These are phyloP conservation scores for Purpureocillium lavendulum DNA, from an alignment of 2,329 filamentous ascomycete species.

Conservation along the genomic window DNA sequence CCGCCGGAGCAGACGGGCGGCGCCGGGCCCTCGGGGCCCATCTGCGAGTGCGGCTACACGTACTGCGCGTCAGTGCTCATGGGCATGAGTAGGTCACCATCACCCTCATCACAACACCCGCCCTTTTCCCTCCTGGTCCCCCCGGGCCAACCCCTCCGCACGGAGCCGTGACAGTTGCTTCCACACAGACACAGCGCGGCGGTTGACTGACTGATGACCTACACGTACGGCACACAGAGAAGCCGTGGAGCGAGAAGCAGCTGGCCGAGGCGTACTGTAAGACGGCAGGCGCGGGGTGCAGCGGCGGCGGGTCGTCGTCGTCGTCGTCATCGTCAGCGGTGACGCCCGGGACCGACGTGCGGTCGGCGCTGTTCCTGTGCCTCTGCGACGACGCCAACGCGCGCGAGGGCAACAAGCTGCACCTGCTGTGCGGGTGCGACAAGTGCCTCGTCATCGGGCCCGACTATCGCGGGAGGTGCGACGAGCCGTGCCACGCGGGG, in stretches of 20 bases:
- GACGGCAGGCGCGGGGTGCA: conserved; percentile 25
- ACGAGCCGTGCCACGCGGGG: conserved; percentile 23
- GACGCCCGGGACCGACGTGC: conserved; percentile 20
- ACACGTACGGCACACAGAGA: no score
- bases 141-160: no score
- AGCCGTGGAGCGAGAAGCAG: conserved; percentile 23
- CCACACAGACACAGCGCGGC: background rate
- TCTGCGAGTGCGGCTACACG: conserved; percentile 32
- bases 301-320: no score
- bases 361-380: conserved; percentile 28
- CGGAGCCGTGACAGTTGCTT: no score
- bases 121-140: no score
- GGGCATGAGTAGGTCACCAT: conserved; percentile 21
- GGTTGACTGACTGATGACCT: background rate
- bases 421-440: conserved; percentile 31
- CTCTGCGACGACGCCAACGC: conserved; percentile 24
- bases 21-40: conserved; percentile 17
- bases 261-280: conserved; percentile 26
- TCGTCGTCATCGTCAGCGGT: no score
- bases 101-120: background rate
- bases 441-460: conserved; percentile 29
- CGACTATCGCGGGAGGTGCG: conserved; percentile 30
- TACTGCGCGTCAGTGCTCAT: conserved; percentile 30
- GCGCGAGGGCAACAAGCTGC: conserved; percentile 22
- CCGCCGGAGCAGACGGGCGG: conserved; percentile 11